Percentiles rank a stretch among this genome's conserved stretches.
Conservation (phyloP, 352 stramenopile genomes). For the Phytopythium sindhum region DNA sequence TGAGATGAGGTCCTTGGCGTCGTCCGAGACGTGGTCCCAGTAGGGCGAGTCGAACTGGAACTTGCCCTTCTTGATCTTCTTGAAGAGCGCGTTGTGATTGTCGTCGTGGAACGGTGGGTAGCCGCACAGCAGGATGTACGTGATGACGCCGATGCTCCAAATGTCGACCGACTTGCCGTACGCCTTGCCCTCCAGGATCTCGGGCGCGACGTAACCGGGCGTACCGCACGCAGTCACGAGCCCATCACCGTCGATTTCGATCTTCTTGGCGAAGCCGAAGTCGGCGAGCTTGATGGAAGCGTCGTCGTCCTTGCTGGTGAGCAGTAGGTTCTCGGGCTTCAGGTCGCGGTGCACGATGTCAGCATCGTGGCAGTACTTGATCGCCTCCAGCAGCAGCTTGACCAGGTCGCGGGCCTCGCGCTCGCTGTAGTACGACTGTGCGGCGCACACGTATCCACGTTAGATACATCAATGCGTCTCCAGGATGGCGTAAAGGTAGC, state of each 20-base stretch:
- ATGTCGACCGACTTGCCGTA: constrained; percentile 86
- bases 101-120: constrained; percentile 91
- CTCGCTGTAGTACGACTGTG: constrained; percentile 88
- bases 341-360: constrained; percentile 84
- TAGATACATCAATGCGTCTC: constrained; percentile 4
- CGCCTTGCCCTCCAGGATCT: constrained; percentile 74
- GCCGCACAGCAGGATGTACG: constrained; percentile 82
- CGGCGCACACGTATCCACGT: constrained; percentile 6
- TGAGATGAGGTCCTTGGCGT: constrained; percentile 94
- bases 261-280: constrained; percentile 86
- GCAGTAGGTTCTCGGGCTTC: constrained; percentile 82
- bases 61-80: constrained; percentile 93
- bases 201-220: constrained; percentile 78
- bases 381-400: constrained; percentile 81
- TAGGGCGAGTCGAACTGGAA: constrained; percentile 96
- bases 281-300: constrained; percentile 84
- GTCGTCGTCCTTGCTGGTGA: constrained; percentile 79
- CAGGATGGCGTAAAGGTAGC: background rate
- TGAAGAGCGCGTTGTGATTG: constrained; percentile 93
- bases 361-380: constrained; percentile 87
- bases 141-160: constrained; percentile 91
- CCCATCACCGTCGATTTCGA: constrained; percentile 66
- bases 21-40: constrained; percentile 91
- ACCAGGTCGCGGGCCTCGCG: constrained; percentile 83
- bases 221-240: constrained; percentile 80